phyloP scores from a whole-genome alignment of 2,329 filamentous ascomycete genomes.

The Fusarium sp. region DNA sequence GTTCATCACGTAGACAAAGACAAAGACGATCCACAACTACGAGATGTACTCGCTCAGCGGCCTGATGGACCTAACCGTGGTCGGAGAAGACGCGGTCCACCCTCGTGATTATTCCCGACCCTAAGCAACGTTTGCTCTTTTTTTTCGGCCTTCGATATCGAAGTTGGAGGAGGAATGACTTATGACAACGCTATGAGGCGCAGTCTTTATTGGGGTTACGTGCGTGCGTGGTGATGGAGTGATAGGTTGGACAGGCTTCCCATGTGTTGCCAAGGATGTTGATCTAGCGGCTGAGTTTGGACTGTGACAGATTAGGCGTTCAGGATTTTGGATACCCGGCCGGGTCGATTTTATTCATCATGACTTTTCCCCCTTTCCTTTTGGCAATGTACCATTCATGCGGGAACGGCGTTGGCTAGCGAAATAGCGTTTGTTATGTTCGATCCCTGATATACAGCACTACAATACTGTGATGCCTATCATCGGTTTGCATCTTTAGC shows the following conservation, averaged over 20 bases:
- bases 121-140: not conserved
- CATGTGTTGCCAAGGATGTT: conserved; percentile 2
- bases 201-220: conserved; percentile 23
- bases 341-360: conserved; percentile 28
- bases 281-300: conserved; percentile 9
- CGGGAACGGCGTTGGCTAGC: conserved; percentile 24
- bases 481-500: not conserved
- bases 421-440: conserved; percentile 25
- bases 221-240: conserved; percentile 32
- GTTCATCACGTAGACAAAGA: conserved; percentile 92
- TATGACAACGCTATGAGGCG: conserved; percentile 10
- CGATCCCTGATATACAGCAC: conserved; percentile 10
- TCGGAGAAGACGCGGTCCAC: conserved; percentile 73
- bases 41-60: conserved; percentile 86
- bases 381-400: conserved; percentile 22
- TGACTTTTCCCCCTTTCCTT: conserved; percentile 7
- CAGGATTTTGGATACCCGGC: conserved; percentile 42
- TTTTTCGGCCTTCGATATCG: not conserved
- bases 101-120: conserved; percentile 38
- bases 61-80: conserved; percentile 86
- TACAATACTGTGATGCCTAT: not conserved
- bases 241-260: conserved; percentile 11
- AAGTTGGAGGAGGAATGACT: conserved; percentile 14
- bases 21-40: conserved; percentile 83
- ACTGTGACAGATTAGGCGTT: conserved; percentile 38